phyloP scores from a whole-genome alignment of 2,329 filamentous ascomycete species.

The Aurifilum marmelostoma region DNA sequence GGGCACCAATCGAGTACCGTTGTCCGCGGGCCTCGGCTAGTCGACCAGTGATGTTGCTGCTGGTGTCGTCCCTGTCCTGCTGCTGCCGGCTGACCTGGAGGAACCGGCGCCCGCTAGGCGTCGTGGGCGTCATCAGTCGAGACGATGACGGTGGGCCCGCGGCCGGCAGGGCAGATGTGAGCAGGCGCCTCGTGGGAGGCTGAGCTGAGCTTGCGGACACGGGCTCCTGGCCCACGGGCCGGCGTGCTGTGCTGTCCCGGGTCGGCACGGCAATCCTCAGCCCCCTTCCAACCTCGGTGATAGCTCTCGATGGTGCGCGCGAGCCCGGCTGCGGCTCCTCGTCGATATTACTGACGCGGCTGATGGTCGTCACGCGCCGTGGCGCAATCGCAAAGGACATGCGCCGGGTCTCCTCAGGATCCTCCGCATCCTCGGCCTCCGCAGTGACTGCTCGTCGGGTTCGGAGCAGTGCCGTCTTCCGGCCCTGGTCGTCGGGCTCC shows the following conservation, averaged over 20 bases:
- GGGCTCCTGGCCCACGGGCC: slow-evolving; percentile 38
- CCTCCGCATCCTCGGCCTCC: slow-evolving; percentile 50
- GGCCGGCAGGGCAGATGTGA: slow-evolving; percentile 49
- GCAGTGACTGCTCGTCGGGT: slow-evolving; percentile 51
- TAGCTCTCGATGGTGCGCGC: slow-evolving; percentile 61
- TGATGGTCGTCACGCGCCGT: slow-evolving; percentile 45
- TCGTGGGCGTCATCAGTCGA: slow-evolving; percentile 46
- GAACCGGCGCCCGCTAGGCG: slow-evolving; percentile 50
- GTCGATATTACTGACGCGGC: slow-evolving; percentile 41
- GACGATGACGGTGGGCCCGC: slow-evolving; percentile 34
- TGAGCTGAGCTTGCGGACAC: slow-evolving; percentile 50
- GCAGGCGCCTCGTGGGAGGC: slow-evolving; percentile 58
- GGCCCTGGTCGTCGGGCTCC: slow-evolving; percentile 48
- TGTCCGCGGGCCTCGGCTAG: slow-evolving; percentile 46
- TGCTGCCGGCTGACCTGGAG: slow-evolving; percentile 44
- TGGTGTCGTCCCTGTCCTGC: slow-evolving; percentile 37
- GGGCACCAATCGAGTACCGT: slow-evolving; percentile 50
- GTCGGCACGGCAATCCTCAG: slow-evolving; percentile 44
- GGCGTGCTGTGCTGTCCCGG: slow-evolving; percentile 19
- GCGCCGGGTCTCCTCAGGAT: slow-evolving; percentile 31
- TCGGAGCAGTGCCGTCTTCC: slow-evolving; percentile 53
- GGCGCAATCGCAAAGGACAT: slow-evolving; percentile 50
- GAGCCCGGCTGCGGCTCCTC: slow-evolving; percentile 55
- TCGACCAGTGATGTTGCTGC: slow-evolving; percentile 41
- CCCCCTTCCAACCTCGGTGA: slow-evolving; percentile 55